Conservation (phyloP, 352 stramenopile genomes). For the Aphanomyces cochlioides region DNA sequence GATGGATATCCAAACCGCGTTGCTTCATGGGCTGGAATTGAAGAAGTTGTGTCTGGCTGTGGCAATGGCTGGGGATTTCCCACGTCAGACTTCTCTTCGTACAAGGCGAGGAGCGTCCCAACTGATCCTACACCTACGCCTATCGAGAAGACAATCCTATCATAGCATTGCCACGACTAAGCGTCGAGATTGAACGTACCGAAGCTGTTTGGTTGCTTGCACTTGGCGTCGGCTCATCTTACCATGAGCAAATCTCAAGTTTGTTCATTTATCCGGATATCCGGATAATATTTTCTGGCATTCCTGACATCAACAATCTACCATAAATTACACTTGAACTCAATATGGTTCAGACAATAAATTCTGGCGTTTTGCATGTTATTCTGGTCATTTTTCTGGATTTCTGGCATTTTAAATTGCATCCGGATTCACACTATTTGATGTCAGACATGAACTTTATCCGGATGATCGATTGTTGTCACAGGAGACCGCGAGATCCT, state of each 20-base stretch:
- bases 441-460: too few relatives aligned
- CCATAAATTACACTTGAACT: too few relatives aligned
- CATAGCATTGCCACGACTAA: too few relatives aligned
- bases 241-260: neutral
- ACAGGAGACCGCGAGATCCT: too few relatives aligned
- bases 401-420: too few relatives aligned
- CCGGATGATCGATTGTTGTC: too few relatives aligned
- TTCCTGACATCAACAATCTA: too few relatives aligned
- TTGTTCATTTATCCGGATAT: conserved; percentile 1
- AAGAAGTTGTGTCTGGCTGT: neutral
- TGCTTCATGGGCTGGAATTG: conserved; percentile 46
- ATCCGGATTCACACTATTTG: too few relatives aligned
- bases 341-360: too few relatives aligned
- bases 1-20: conserved; percentile 71
- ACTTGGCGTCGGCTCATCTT: neutral
- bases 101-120: conserved; percentile 44
- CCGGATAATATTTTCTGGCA: neutral
- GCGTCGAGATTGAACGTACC: too few relatives aligned
- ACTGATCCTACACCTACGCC: conserved; percentile 52
- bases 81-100: conserved; percentile 25
- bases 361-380: too few relatives aligned
- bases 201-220: conserved; percentile 1
- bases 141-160: conserved; percentile 31
- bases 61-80: conserved; percentile 23
- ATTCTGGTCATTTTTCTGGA: too few relatives aligned